Conservation (phyloP, 2,329 filamentous ascomycete species). For the Trichoderma polysporum region DNA sequence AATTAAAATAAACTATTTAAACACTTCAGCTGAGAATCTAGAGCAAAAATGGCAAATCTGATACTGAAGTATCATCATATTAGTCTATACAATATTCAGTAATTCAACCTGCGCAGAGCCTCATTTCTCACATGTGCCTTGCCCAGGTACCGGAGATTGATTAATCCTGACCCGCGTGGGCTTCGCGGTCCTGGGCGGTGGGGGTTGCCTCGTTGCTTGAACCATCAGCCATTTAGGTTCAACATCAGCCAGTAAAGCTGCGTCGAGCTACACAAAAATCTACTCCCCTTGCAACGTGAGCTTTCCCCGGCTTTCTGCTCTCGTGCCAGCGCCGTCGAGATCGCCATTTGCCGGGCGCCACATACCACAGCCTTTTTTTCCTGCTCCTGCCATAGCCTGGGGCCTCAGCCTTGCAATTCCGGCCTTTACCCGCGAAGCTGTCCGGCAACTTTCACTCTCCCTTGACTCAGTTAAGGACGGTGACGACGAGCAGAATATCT, state of each 20-base stretch:
- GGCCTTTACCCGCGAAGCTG: conserved; percentile 15
- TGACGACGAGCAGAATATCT: conserved; percentile 7
- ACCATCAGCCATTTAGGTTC: not conserved
- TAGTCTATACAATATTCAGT: not conserved
- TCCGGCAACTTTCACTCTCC: conserved; percentile 7
- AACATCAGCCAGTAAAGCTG: not conserved
- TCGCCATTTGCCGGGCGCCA: not conserved
- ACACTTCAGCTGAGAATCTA: not conserved
- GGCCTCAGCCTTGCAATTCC: conserved; percentile 10
- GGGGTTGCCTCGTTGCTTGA: conserved; percentile 7
- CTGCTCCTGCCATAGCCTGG: not conserved
- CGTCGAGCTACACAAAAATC: not conserved
- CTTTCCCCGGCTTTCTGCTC: not conserved
- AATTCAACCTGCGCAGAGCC: not conserved
- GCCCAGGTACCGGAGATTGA: conserved; percentile 3
- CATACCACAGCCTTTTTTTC: not conserved
- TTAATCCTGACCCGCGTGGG: conserved; percentile 13
- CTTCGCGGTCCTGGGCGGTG: conserved; percentile 4
- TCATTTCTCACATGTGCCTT: not conserved
- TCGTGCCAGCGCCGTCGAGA: not conserved
- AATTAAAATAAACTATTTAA: not conserved
- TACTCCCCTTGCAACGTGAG: not conserved
- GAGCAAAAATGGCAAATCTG: not conserved
- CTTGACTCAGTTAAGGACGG: conserved; percentile 6
- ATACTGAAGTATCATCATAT: not conserved